Percentiles rank a stretch among this genome's conserved stretches.
These are phyloP conservation scores for Cladosporium sp. DNA, from an alignment of 2,329 filamentous ascomycete genomes.

Conservation along the genomic window DNA sequence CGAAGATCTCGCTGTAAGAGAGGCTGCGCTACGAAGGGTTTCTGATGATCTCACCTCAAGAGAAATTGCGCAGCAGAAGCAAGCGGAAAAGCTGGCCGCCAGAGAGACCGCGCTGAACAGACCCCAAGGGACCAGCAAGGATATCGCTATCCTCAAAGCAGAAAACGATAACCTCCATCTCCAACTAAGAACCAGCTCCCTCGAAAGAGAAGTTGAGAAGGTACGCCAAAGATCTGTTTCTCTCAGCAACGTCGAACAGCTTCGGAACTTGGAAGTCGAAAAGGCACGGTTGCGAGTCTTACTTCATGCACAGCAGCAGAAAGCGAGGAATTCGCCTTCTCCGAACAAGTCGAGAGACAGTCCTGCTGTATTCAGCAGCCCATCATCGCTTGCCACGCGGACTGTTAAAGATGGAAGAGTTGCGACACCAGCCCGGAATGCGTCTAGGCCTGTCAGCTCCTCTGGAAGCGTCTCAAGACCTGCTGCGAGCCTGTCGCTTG, in stretches of 20 bases:
- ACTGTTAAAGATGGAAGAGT: background rate
- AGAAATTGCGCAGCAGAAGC: background rate
- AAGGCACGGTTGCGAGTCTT: conserved; percentile 1
- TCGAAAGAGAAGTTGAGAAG: conserved; percentile 15
- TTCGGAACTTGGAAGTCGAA: conserved; percentile 12
- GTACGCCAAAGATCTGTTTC: conserved; percentile 7
- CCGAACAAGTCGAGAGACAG: background rate
- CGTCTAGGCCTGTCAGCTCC: background rate
- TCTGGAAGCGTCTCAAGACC: background rate
- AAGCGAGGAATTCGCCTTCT: conserved; percentile 5
- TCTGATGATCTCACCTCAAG: background rate
- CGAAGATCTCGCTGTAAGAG: background rate
- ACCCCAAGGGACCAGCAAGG: background rate
- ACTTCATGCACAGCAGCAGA: background rate
- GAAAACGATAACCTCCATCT: conserved; percentile 15
- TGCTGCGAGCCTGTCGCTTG: background rate
- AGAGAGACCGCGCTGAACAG: background rate
- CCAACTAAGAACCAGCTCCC: conserved; percentile 4
- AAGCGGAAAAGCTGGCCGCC: background rate
- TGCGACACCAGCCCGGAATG: background rate
- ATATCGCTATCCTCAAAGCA: conserved; percentile 6
- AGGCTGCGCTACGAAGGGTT: background rate
- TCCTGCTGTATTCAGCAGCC: conserved; percentile 6
- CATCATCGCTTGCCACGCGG: background rate
- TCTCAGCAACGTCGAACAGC: background rate